These are phyloP conservation scores for Verticillium dahliae DNA, from an alignment of 2,329 filamentous ascomycete genomes.

Conservation along the genomic window DNA sequence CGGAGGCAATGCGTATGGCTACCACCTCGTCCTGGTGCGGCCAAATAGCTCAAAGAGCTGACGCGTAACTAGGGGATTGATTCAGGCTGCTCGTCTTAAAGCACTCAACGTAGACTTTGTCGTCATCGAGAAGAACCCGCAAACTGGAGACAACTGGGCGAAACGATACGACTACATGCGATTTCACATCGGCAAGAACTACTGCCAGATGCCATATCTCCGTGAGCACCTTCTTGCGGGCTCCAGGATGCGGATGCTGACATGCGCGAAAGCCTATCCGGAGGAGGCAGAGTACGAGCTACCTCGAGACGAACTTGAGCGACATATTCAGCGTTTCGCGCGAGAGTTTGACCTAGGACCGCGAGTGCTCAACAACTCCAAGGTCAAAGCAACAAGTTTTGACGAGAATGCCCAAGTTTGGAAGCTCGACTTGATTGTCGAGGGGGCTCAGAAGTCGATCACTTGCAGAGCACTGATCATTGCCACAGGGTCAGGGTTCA, in stretches of 20 bases:
- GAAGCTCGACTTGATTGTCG: constrained; percentile 10
- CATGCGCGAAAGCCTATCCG: constrained; percentile 6
- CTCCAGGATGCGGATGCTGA: background rate
- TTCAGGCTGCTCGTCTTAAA: constrained; percentile 29
- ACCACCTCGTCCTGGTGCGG: background rate
- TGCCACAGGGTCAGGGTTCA: constrained; percentile 17
- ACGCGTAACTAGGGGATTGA: constrained; percentile 13
- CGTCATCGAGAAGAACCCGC: constrained; percentile 26
- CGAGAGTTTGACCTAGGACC: constrained; percentile 18
- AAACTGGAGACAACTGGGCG: constrained; percentile 31
- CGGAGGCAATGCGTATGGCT: constrained; percentile 19
- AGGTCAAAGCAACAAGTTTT: constrained; percentile 18
- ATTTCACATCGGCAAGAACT: constrained; percentile 30
- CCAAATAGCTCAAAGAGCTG: background rate
- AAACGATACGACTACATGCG: constrained; percentile 27
- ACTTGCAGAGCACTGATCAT: constrained; percentile 17
- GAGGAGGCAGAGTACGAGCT: constrained; percentile 13
- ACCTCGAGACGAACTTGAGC: constrained; percentile 16
- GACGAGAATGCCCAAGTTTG: constrained; percentile 15
- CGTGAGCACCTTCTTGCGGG: background rate
- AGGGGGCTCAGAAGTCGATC: background rate
- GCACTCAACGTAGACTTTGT: constrained; percentile 25
- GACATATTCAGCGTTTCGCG: constrained; percentile 18
- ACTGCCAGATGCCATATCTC: constrained; percentile 27
- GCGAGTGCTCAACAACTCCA: constrained; percentile 18